Conservation (phyloP, 305 asterid genomes). For the Fraxinus sp. region DNA sequence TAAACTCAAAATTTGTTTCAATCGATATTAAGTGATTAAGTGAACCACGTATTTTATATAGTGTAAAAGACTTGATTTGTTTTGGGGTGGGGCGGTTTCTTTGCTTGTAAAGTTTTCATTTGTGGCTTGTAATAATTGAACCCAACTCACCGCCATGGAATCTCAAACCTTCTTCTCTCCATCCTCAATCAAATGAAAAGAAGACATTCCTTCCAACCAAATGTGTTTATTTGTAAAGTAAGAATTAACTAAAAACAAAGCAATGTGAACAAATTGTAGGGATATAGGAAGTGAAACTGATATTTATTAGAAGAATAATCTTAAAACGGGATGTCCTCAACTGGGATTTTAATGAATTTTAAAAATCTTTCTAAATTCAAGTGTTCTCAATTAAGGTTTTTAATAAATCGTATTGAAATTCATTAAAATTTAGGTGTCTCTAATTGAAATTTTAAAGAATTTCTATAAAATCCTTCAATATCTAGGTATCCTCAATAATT, state of each 20-base stretch:
- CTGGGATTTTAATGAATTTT: too few relatives aligned
- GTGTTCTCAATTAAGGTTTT: too few relatives aligned
- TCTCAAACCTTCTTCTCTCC: not conserved
- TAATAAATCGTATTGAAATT: too few relatives aligned
- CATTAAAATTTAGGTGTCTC: not conserved
- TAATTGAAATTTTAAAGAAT: not conserved
- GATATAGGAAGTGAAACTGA: not conserved
- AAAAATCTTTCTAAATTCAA: not conserved
- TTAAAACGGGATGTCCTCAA: not conserved
- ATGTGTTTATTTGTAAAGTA: not conserved
- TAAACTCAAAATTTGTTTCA: not conserved
- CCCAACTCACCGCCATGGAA: not conserved
- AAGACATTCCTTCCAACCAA: not conserved
- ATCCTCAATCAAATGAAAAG: not conserved
- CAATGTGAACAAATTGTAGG: not conserved
- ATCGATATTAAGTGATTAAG: not conserved
- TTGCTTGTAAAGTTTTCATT: not conserved
- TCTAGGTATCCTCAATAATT: not conserved
- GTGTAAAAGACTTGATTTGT: not conserved
- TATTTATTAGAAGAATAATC: not conserved
- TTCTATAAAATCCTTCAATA: not conserved
- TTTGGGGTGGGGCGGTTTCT: not conserved
- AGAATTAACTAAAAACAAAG: not conserved
- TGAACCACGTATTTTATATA: not conserved
- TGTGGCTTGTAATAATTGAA: not conserved